Percentiles rank a stretch among this genome's conserved stretches.
These are phyloP conservation scores for Psophocarpus tetragonolobus DNA, from an alignment of 306 rosid genomes.

Conservation along the genomic window DNA sequence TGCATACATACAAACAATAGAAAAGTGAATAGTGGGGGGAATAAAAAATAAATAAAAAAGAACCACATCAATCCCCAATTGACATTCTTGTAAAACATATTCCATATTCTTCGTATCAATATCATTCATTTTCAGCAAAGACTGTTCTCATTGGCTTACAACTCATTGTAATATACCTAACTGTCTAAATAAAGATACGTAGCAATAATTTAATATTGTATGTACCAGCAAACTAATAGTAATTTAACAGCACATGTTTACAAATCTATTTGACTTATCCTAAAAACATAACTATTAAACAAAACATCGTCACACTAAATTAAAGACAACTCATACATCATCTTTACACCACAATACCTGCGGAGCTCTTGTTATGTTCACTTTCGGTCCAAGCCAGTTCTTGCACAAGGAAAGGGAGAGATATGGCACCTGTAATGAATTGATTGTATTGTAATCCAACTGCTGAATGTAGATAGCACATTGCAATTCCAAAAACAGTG, in stretches of 20 bases:
- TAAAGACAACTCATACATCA: not conserved
- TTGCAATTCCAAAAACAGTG: conserved; percentile 27
- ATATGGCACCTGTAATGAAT: conserved; percentile 78
- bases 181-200: conserved; percentile 2
- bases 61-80: conserved; percentile 2
- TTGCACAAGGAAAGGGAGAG: conserved; percentile 96
- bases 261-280: conserved; percentile 11
- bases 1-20: not conserved
- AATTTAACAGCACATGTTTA: conserved; percentile 7
- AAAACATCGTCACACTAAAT: not conserved
- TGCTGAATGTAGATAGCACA: not conserved
- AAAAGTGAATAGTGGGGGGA: not conserved
- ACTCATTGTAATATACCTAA: not conserved
- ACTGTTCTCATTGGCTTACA: conserved; percentile 12
- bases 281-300: not conserved
- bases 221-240: conserved; percentile 19
- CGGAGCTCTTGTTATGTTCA: conserved; percentile 94
- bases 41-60: not conserved
- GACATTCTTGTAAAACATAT: not conserved
- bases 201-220: not conserved
- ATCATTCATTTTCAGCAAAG: conserved; percentile 16
- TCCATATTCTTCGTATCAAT: not conserved
- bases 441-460: conserved; percentile 19
- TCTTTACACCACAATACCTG: conserved; percentile 61
- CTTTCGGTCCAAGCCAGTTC: conserved; percentile 93